Conservation (phyloP, 176 grass and related monocot species). For the Hsuehochloa calcarea region DNA sequence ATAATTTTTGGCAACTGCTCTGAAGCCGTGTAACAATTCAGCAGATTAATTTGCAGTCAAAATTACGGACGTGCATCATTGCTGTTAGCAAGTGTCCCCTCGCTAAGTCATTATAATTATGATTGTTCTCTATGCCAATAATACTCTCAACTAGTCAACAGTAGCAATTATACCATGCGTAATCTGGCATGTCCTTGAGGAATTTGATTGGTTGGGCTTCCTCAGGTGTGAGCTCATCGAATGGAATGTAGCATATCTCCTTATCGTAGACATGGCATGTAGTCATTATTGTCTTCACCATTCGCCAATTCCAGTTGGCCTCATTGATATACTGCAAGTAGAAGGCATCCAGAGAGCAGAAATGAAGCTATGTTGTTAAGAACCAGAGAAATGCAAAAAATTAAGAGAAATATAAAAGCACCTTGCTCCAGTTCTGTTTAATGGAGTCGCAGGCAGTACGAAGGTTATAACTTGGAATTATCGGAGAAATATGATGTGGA, state of each 20-base stretch:
- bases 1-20: neutral
- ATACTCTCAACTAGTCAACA: slow-evolving; percentile 31
- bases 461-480: slow-evolving; percentile 95
- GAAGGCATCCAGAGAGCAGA: slow-evolving; percentile 18
- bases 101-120: neutral
- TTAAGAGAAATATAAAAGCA: slow-evolving; percentile 15
- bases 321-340: slow-evolving; percentile 83
- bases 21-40: neutral
- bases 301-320: slow-evolving; percentile 90
- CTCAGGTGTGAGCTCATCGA: slow-evolving; percentile 71
- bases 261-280: slow-evolving; percentile 88
- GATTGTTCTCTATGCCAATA: slow-evolving; percentile 7
- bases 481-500: slow-evolving; percentile 93
- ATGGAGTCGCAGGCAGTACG: slow-evolving; percentile 67
- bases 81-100: slow-evolving; percentile 20
- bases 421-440: slow-evolving; percentile 92
- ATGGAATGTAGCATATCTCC: slow-evolving; percentile 83
- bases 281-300: slow-evolving; percentile 99
- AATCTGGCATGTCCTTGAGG: slow-evolving; percentile 82
- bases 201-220: slow-evolving; percentile 83
- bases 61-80: slow-evolving; percentile 1
- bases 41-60: slow-evolving; percentile 4
- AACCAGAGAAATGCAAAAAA: slow-evolving; percentile 14
- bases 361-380: slow-evolving; percentile 23
- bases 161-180: slow-evolving; percentile 49